Conservation (phyloP, 768 basidiomycete species). For the Candolleomyces aberdarensis region DNA sequence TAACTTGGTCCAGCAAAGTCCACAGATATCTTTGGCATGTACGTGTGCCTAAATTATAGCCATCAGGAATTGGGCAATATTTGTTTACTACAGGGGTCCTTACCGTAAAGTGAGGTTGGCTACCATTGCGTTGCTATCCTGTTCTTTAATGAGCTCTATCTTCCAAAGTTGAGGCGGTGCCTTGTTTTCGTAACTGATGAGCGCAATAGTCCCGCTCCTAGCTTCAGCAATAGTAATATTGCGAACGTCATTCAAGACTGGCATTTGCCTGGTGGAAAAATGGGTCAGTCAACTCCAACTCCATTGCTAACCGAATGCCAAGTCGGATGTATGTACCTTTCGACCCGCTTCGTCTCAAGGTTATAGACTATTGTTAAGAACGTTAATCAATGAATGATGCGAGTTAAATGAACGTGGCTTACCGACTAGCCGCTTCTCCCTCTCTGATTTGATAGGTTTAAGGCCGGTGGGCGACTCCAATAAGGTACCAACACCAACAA, state of each 20-base stretch:
- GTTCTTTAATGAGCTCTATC: constrained; percentile 35
- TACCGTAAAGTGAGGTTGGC: no score
- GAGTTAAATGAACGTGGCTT: constrained; percentile 27
- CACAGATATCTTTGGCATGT: constrained; percentile 55
- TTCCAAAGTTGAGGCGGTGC: constrained; percentile 80
- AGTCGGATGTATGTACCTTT: constrained; percentile 42
- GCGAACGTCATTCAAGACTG: constrained; percentile 69
- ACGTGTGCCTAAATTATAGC: no score
- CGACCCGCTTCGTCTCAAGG: constrained; percentile 57
- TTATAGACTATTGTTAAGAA: constrained; percentile 49
- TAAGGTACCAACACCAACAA: constrained; percentile 68
- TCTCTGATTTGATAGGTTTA: constrained; percentile 65
- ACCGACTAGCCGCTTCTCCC: constrained; percentile 76
- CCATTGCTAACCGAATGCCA: background rate
- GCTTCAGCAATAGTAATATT: constrained; percentile 60
- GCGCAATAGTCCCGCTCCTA: constrained; percentile 49
- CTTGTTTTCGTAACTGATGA: constrained; percentile 75
- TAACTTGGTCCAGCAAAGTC: constrained; percentile 82
- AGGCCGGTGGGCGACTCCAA: constrained; percentile 59
- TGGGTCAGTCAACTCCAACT: constrained; percentile 5
- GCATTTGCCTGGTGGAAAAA: constrained; percentile 52
- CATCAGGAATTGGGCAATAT: no score
- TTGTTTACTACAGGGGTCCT: no score
- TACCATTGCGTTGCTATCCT: no score
- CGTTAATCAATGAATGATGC: background rate